phyloP scores from a whole-genome alignment of 108 stramenopile species.

The Fragilaria crotonensis region DNA sequence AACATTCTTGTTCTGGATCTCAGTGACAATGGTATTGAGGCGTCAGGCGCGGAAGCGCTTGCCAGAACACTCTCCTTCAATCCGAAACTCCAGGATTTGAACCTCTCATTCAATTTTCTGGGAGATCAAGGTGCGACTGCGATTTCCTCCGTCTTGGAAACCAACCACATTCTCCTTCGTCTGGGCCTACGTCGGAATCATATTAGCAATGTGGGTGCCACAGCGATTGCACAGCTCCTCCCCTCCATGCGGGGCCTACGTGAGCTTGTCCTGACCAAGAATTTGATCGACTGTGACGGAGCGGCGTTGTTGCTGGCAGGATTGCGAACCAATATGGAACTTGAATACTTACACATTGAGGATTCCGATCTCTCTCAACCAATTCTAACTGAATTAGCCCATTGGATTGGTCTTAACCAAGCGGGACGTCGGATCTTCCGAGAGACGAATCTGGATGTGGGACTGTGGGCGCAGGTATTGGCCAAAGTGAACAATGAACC shows the following conservation, averaged over 20 bases:
- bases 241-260: conserved; percentile 9
- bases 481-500: conserved; percentile 1
- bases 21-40: conserved; percentile 11
- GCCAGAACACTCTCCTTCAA: conserved; percentile 14
- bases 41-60: neutral
- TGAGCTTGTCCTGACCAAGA: conserved; percentile 12
- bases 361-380: neutral
- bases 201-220: conserved; percentile 9
- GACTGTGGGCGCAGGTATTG: conserved; percentile 1
- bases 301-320: conserved; percentile 5
- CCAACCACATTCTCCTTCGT: conserved; percentile 4
- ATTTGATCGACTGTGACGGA: conserved; percentile 4
- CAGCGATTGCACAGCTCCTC: conserved; percentile 3
- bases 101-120: conserved; percentile 15
- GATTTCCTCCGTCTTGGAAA: conserved; percentile 3
- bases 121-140: conserved; percentile 3
- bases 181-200: conserved; percentile 5
- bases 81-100: conserved; percentile 6
- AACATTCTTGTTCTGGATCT: conserved; percentile 5
- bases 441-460: conserved; percentile 1
- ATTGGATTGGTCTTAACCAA: conserved; percentile 17
- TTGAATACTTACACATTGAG: conserved; percentile 13
- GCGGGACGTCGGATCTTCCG: conserved; percentile 21
- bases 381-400: conserved; percentile 1
- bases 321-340: conserved; percentile 13